Evolutionary conservation across 164 flowering plant genomes (phyloP).

Genomic region (grape (Vitis vinifera)): ASM3070453v1 NC_081819.1:18381001-18381500

Average conservation of each 20-base stretch:
- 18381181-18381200: too few species aligned
- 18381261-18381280: neutral
- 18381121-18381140: neutral
- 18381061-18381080: too few species aligned
- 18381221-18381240: neutral
- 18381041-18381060: neutral
- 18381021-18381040: neutral
- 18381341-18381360: neutral
- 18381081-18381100: neutral
- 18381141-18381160: too few species aligned
- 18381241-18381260: neutral
- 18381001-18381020: neutral
- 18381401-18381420: too few species aligned
- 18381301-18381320: too few species aligned
- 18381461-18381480: neutral
- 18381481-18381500: too few species aligned
- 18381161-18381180: too few species aligned
- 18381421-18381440: too few species aligned
- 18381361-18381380: neutral
- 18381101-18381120: neutral
- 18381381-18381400: too few species aligned
- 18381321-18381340: neutral
- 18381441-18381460: neutral
- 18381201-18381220: neutral
- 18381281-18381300: too few species aligned